Evolutionary conservation across 768 basidiomycete species (phyloP), one percentile per base, ranked within the genome.

Genomic region (Suillus bovinus): DNA sequence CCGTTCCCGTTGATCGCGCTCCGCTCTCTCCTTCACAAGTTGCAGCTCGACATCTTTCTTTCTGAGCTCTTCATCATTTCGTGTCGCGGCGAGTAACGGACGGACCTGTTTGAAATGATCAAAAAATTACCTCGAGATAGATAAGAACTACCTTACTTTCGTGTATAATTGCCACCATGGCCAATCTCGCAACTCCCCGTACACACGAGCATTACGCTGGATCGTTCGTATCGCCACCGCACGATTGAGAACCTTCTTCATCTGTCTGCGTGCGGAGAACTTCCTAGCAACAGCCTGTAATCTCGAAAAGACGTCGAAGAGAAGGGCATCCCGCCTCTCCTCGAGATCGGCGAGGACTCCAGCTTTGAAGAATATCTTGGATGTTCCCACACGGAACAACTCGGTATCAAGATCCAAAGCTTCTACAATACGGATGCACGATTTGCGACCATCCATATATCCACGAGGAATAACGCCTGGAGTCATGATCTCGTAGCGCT

Each of bases 121-220:
- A 62, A 50, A 59, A 67, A 56, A 65, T 66, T 53, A 5, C 60
- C 56, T 27, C 52, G 47, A 44, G 10, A 58, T 38, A 47, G 22
- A 27, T 3, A 38, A 16, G 16, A 60, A n/a, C 38, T 27, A 41
- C 16, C 75, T 50, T 64, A 86, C 94, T 81, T 96, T 96, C 3
- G 94, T 94, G 72, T 96, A 99, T 10, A 99, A 81, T 65, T 95
- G 91, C 97, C 97, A 99, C 97, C 97, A 99, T 1, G 96, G 95
- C 97, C 97, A 99, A 58, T 96, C 93, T 52, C 87, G 83, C 33
- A 99, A 81, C 60, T 93, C 89, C 8, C 89, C 88, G 71, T 99
- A 99, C 24, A 97, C 82, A 24, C 94, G 81, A 2, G 96, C 96
- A 72, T 99, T 99, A 50, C 88, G 84, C 72, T 99, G 97, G 64